Base-by-base conservation (phyloP, 2,329 filamentous ascomycete species). In the Colletotrichum incanum region DNA sequence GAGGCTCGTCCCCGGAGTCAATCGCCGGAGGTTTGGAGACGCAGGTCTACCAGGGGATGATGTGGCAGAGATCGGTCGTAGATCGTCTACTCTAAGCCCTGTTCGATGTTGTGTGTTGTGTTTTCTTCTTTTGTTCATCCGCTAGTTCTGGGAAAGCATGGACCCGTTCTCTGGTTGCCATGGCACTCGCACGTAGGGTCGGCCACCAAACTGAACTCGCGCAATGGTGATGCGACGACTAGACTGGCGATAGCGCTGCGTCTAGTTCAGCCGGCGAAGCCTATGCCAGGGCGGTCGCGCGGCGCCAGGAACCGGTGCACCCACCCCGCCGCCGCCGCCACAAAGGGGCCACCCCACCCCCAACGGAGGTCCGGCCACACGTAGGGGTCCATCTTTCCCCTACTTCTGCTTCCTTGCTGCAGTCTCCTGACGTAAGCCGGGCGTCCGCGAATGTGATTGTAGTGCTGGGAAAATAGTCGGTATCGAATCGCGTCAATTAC, bases 311-410 rank as follows among this genome's bases (percentile, higher is more conserved):
- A 64, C 69, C 69, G 65, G 54, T 50, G 66, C 59, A n/a, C 47
- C 47, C 41, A 34, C 50, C 39, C 23, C 41, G 26, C 52, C 52
- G 58, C n/a, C 61, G 39, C 58, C 56, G 52, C 54, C 50, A 55
- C 54, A 31, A 7, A 37, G 45, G 37, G 37, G 50, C 43, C 65
- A n/a, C 54, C 69, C 50, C 52, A 37, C 58, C 69, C 69, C 69
- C 69, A 72, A 72, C 69, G 69, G 69, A 72, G 65, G 69, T 72
- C 69, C 69, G 69, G 54, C 31, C 52, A 41, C 20, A n/a, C 14
- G 26, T 43, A 52, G 64, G 58, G 58, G 56, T 34, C 16, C 8
- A 31, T 43, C 50, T 47, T 47, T 26, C 34, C 31, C 3, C 63
- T 37, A 18, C 11, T 47, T 37, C 41, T 61, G 45, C 34, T n/a